These are phyloP conservation scores for Trichosporon coremiiforme DNA, from an alignment of 1,284 basidiomycete genomes.

Conservation along the genomic window DNA sequence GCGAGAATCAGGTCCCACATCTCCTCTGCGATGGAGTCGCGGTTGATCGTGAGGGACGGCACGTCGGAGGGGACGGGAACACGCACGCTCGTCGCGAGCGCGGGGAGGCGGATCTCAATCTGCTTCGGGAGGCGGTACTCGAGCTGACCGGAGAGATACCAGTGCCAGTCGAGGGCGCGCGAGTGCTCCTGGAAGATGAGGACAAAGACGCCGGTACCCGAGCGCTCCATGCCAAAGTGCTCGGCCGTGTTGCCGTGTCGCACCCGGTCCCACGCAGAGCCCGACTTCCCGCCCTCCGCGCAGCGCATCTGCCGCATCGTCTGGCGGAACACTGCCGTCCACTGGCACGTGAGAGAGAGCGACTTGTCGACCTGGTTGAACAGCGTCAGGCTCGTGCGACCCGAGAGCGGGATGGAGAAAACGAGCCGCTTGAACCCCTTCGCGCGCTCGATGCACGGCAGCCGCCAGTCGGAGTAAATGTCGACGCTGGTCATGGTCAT, in stretches of 20 bases:
- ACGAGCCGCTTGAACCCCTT: constrained; percentile 46
- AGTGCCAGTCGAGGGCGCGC: constrained; percentile 54
- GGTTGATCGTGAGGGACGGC: constrained; percentile 33
- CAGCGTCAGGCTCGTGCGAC: constrained; percentile 44
- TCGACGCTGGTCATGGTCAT: constrained; percentile 49
- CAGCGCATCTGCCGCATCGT: constrained; percentile 21
- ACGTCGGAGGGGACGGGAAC: constrained; percentile 45
- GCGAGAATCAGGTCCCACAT: constrained; percentile 42
- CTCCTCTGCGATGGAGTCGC: constrained; percentile 34
- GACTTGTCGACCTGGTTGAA: constrained; percentile 53
- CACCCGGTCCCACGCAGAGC: constrained; percentile 19
- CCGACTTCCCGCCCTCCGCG: neutral
- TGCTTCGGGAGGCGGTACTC: constrained; percentile 44
- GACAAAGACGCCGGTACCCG: constrained; percentile 41
- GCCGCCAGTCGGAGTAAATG: constrained; percentile 49
- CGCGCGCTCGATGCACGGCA: constrained; percentile 22
- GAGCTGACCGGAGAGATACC: constrained; percentile 52
- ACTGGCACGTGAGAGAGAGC: constrained; percentile 36
- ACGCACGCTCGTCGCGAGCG: constrained; percentile 44
- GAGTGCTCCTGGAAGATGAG: constrained; percentile 48
- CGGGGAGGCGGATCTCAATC: constrained; percentile 47
- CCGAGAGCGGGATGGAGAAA: constrained; percentile 46
- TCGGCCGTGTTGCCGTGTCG: constrained; percentile 23
- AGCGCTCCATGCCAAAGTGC: constrained; percentile 21
- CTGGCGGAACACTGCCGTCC: constrained; percentile 23